Conservation (phyloP, 306 rosid species). For the Trifolium pratense region DNA sequence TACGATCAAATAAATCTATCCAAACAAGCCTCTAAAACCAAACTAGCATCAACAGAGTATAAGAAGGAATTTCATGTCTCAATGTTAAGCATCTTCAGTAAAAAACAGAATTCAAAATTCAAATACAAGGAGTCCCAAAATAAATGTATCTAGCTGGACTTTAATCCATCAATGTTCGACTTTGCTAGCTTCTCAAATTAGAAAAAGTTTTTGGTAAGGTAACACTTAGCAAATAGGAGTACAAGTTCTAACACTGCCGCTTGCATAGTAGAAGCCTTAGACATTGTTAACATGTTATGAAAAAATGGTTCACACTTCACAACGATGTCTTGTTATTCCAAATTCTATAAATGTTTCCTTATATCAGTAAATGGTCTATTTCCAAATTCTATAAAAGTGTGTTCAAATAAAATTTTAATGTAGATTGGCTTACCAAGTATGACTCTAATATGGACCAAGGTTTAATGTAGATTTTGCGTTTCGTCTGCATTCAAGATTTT, state of each 20-base stretch:
- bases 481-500: no score
- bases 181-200: slow-evolving; percentile 24
- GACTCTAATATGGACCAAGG: no score
- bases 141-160: slow-evolving; percentile 12
- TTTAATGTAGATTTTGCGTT: no score
- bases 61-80: slow-evolving; percentile 21
- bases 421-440: no score
- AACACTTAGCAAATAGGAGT: neutral
- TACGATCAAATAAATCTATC: neutral
- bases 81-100: slow-evolving; percentile 13
- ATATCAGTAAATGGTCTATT: neutral
- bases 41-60: slow-evolving; percentile 28
- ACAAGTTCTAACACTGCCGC: neutral
- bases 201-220: neutral
- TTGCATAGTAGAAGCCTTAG: neutral
- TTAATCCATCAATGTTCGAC: slow-evolving; percentile 7
- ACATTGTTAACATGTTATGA: neutral
- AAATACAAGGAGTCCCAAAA: slow-evolving; percentile 15
- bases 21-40: slow-evolving; percentile 11
- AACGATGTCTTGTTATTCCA: neutral
- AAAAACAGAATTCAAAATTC: slow-evolving; percentile 25
- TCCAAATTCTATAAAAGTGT: no score
- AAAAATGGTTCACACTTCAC: slow-evolving; percentile 4
- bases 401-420: no score
- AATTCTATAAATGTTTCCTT: slow-evolving; percentile 23